Conservation (phyloP, 139 green algal genomes). For the Nannochloris sp. region DNA sequence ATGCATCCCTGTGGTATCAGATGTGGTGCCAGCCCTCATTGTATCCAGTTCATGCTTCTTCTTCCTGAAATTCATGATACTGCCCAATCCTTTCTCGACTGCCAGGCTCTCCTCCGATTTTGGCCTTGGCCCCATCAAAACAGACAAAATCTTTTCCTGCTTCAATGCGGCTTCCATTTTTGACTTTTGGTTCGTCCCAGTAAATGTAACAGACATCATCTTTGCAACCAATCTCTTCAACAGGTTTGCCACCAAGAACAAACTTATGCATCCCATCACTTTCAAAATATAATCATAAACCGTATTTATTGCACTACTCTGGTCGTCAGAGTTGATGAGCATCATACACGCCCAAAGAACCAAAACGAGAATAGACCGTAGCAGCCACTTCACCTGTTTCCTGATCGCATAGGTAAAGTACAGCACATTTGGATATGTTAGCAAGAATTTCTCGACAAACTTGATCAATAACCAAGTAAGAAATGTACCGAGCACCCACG, state of each 20-base stretch:
- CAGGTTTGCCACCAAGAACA: conserved; percentile 57
- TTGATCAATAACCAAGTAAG: neutral
- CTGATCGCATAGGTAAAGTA: conserved; percentile 26
- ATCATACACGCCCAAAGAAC: conserved; percentile 21
- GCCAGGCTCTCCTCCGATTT: neutral
- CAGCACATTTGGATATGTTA: conserved; percentile 14
- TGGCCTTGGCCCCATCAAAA: neutral
- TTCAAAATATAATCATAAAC: conserved; percentile 20
- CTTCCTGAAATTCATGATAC: neutral
- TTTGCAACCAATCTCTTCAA: conserved; percentile 61
- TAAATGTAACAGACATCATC: conserved; percentile 59
- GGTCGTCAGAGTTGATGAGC: neutral
- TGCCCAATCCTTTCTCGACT: neutral
- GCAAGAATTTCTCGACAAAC: conserved; percentile 20
- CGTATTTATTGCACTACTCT: neutral
- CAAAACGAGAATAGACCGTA: conserved; percentile 14
- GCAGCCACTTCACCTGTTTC: conserved; percentile 5
- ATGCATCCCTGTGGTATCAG: neutral
- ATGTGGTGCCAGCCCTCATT: neutral
- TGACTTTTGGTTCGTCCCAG: conserved; percentile 49
- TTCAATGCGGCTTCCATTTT: conserved; percentile 56
- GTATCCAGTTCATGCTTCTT: neutral
- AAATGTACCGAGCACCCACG: conserved; percentile 1
- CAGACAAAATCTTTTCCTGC: conserved; percentile 14
- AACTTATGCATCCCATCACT: conserved; percentile 45